phyloP scores from a whole-genome alignment of 495 filamentous ascomycete species.

The Aspergillus steynii region DNA sequence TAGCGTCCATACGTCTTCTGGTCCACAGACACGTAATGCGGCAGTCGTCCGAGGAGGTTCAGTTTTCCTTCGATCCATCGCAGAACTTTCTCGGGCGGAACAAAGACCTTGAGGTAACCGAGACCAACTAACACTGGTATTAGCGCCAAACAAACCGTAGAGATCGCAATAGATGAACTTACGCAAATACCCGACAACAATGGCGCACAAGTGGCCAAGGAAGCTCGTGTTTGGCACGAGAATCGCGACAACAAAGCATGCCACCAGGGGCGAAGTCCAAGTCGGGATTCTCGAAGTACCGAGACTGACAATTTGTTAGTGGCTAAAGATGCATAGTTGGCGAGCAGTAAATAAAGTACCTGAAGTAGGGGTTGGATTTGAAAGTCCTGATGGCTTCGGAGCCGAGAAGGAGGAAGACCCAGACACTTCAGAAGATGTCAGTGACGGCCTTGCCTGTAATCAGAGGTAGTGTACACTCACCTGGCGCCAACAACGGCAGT shows the following conservation, averaged over 20 bases:
- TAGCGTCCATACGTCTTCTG: constrained; percentile 97
- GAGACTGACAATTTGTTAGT: constrained; percentile 26
- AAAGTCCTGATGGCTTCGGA: constrained; percentile 82
- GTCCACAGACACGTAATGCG: constrained; percentile 88
- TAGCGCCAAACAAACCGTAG: constrained; percentile 3
- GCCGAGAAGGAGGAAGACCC: constrained; percentile 85
- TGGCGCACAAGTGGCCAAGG: constrained; percentile 81
- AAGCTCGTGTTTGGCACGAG: constrained; percentile 79
- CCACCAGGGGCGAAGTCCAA: constrained; percentile 81
- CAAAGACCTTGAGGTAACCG: constrained; percentile 81
- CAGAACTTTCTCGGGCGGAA: constrained; percentile 77
- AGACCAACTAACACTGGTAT: constrained; percentile 61
- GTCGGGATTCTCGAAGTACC: constrained; percentile 80
- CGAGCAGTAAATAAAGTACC: constrained; percentile 28
- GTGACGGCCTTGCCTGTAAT: not conserved
- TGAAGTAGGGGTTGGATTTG: constrained; percentile 71
- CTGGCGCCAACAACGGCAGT: constrained; percentile 77
- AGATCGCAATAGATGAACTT: constrained; percentile 27
- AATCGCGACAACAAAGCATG: constrained; percentile 68
- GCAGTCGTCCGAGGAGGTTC: constrained; percentile 76
- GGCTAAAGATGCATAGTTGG: not conserved
- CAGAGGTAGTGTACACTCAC: constrained; percentile 46
- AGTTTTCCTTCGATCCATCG: constrained; percentile 83
- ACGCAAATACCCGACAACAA: constrained; percentile 84
- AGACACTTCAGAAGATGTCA: constrained; percentile 58